Evolutionary conservation across 495 filamentous ascomycete genomes (phyloP), one percentile per base, ranked within the genome.

Genomic region (Podospora pseudopauciseta): DNA sequence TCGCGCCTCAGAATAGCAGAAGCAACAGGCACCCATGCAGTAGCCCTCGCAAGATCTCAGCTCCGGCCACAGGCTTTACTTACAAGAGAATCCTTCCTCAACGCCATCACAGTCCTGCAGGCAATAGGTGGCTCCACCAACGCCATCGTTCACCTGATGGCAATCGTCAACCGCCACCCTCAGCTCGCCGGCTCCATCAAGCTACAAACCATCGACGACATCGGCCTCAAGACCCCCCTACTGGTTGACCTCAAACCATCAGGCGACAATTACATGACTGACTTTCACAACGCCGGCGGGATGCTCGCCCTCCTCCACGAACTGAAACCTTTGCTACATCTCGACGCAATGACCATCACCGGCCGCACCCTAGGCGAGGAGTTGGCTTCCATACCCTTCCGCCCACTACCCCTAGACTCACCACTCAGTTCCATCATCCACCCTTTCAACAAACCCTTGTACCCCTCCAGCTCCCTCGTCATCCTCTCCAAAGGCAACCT

Each of bases 41-140:
- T 89, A 0, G 20, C 64, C 18, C 70, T 77, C 0, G 65, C 73
- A 2, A 69, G 68, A 49, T 54, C 65, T 3, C 64, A 68, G 19
- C 72, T 76, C 6, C 67, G 76, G 0, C 88, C 88, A 0, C 88
- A 90, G 62, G 71, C 79, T 0, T 72, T 90, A 0, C 76, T 91
- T n/a, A 80, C 84, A 0, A 80, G 81, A 13, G 84, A 87, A 54
- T 90, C 88, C 0, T 90, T 91, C 70, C 71, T 86, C 59, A 91
- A 91, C 72, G 88, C 88, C 58, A 88, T 89, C 70, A 88, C 80
- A 2, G 88, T 90, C 0, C 81, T 91, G 2, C 89, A 90, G 68
- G 88, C 89, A 20, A 88, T 90, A 56, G 88, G 89, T 23, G 89
- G 89, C 19, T 89, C 87, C 0, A 90, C 88, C 1, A 91, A 90